A percentile compares a stretch with the other conserved stretches of the same genome.
phyloP scores from a whole-genome alignment of 345 rosid genomes.

The Geranium rotundifolium region DNA sequence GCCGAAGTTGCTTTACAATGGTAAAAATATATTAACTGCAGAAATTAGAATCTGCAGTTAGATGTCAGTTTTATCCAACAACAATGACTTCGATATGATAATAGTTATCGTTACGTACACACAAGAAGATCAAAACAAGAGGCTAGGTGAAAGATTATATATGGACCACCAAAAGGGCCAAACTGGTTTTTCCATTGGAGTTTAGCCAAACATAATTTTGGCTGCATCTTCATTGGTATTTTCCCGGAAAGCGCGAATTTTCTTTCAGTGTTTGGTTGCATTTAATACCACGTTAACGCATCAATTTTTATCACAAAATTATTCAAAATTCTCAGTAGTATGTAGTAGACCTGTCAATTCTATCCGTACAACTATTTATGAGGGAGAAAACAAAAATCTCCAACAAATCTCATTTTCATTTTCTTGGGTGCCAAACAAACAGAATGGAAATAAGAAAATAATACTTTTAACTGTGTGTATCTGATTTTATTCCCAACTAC shows the following conservation, averaged over 20 bases:
- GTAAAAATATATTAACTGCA: too few relatives aligned
- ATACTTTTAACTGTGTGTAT: too few relatives aligned
- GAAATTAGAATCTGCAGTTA: too few relatives aligned
- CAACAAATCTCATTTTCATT: background rate
- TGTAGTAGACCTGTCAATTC: background rate
- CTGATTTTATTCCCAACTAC: too few relatives aligned
- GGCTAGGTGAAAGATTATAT: background rate
- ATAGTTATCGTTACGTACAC: too few relatives aligned
- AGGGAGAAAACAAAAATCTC: background rate
- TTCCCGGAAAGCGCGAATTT: slow-evolving; percentile 5
- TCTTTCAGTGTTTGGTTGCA: background rate
- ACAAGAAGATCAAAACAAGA: too few relatives aligned
- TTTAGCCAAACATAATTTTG: slow-evolving; percentile 1
- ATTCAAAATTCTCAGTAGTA: background rate
- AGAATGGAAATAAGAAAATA: too few relatives aligned
- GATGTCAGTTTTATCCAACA: too few relatives aligned
- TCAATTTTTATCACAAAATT: background rate
- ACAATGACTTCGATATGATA: too few relatives aligned
- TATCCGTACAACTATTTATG: background rate
- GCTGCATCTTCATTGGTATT: slow-evolving; percentile 9
- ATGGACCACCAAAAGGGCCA: slow-evolving; percentile 8
- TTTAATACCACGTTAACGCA: background rate
- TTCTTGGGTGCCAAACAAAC: too few relatives aligned
- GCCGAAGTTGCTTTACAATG: too few relatives aligned
- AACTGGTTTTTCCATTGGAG: slow-evolving; percentile 1